Base-by-base conservation (phyloP, 306 rosid genomes). In the Hippophae tibetana region DNA sequence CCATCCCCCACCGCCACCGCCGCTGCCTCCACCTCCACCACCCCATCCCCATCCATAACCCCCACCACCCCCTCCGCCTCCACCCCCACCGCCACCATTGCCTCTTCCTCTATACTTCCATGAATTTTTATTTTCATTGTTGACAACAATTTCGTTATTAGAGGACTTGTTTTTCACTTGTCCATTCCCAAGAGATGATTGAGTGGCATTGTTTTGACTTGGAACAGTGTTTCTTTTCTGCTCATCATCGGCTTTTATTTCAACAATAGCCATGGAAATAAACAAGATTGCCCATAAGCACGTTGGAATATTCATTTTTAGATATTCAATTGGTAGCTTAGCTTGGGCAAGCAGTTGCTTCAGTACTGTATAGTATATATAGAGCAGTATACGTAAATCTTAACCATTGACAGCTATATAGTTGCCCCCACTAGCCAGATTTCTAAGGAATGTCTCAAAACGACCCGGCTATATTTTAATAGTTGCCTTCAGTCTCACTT, bases 11-110 rank as follows among this genome's bases (percentile, higher is more conserved):
- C 79, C 75, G 0, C 62, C 65, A 0, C 78, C 53, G 0, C 76
- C 78, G 0, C 78, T 63, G 0, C 81, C 78, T 0, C 81, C 70
- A 0, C 86, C 78, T 5, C 70, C 70, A 23, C 79, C 69, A 25
- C 78, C 83, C 61, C 88, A 87, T 31, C 94, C 87, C 82, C 94
- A 70, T 0, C 71, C 75, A 0, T 72, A 79, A 0, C 85, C 78
- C 0, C 78, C 69, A 0, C 76, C 79, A 0, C 79, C 70, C 0
- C 73, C 56, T 0, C 82, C 80, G 1, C 63, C 63, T 5, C 70
- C 70, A 23, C 63, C 79, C 0, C 76, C 69, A 0, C 76, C 79
- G 0, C 79, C 70, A 0, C 80, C 67, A 0, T 72, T 72, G 23
- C 38, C 38, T 31, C 38, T 31, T 31, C 38, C 38, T 31, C 38